Base-by-base conservation (phyloP, 2,329 filamentous ascomycete species). In the Colletotrichum sp. region DNA sequence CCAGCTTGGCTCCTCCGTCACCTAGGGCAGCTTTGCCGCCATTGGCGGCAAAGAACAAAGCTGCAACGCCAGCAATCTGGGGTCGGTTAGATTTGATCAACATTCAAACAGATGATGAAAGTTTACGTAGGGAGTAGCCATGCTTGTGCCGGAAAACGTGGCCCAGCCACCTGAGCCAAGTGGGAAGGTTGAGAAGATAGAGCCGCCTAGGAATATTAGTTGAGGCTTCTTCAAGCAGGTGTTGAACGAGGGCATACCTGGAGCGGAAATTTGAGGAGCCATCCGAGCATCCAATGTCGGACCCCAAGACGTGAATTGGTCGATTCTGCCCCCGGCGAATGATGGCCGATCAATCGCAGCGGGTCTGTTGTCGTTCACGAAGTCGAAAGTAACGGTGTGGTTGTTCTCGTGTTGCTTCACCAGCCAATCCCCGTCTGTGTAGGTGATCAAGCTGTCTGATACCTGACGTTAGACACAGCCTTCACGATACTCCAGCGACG, bases 221-320 rank as follows among this genome's bases (percentile, higher is more conserved):
- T 21, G 18, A 21, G 9, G 10, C 6, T 24, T 61, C 6, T 30
- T n/a, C 24, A 61, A 21, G 16, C 28, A 61, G 28, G n/a, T 18
- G 24, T n/a, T 52, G 12, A 52, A 52, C 12, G n/a, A 3, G 26
- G 13, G 18, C 28, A 21, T 24, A 61, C 91, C 90, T 3, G 90
- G 89, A 2, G 89, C 85, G 13, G 87, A 88, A 43, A 92, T 81
- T 77, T 91, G 87, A 2, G 91, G 90, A 81, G 91, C 91, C 63
- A 90, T 82, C 57, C 89, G 87, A 77, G 91, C 84, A 79, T 93
- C 90, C 80, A 87, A 92, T 2, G 88, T 91, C 3, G 91, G 91
- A 8, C 91, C 91, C 91, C 91, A 93, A 12, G 87, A 89, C 43
- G 88, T 90, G 80, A 85, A 92, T 4, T 82, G 81, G 79, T 61